phyloP scores from a whole-genome alignment of 164 flowering plant species.

The Stephania yunnanensis region DNA sequence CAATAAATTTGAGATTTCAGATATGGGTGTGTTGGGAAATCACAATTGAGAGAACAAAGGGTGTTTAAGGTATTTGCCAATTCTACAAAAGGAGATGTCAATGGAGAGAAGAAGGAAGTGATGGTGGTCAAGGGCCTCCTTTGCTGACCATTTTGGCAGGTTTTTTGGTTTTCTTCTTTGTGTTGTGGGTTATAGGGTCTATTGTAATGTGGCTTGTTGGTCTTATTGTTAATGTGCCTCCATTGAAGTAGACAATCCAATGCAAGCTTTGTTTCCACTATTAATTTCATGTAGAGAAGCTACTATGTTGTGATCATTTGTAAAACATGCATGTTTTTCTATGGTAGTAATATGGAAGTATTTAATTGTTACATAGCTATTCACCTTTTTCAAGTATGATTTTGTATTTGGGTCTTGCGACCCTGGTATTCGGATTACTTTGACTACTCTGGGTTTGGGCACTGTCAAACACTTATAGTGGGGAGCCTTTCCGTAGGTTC shows the following conservation, averaged over 20 bases:
- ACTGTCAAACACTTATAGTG: no score
- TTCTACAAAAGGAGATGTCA: conserved; percentile 6
- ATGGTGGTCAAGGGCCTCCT: conserved; percentile 21
- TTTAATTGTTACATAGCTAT: no score
- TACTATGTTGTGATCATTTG: not conserved
- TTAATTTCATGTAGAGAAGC: not conserved
- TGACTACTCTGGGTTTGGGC: no score
- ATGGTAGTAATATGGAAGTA: not conserved
- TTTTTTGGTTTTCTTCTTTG: conserved; percentile 11
- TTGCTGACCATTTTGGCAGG: conserved; percentile 26
- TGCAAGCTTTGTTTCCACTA: not conserved
- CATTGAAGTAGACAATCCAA: not conserved
- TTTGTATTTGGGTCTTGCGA: no score
- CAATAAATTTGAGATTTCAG: conserved; percentile 7
- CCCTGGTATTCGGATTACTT: no score
- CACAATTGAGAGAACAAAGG: conserved; percentile 4
- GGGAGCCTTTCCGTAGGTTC: no score
- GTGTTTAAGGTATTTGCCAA: conserved; percentile 7
- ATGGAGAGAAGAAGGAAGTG: conserved; percentile 5
- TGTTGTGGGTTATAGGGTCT: conserved; percentile 19
- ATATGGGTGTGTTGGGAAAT: conserved; percentile 2
- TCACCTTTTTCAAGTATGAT: no score
- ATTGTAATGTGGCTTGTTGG: conserved; percentile 20
- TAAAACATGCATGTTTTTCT: not conserved
- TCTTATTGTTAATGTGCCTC: conserved; percentile 13